Evolutionary conservation across 1,284 basidiomycete species (phyloP), one percentile per base, ranked within the genome.

Genomic region (Pseudozyma flocculosa): DNA sequence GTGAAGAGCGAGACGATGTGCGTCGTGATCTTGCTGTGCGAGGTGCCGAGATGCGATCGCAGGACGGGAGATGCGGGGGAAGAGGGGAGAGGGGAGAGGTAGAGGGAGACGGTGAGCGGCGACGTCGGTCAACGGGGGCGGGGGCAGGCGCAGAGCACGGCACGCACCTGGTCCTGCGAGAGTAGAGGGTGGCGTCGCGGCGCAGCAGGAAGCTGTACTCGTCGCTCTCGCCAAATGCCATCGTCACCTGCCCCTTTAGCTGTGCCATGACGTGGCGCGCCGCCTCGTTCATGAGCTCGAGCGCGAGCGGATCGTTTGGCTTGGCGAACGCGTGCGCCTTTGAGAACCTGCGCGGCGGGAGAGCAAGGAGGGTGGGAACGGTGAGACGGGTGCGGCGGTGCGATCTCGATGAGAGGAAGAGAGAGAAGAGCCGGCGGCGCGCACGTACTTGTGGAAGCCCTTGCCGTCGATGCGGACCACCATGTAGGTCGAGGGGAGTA

Each of bases 161-260:
- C n/a, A 34, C 32, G 15, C 32, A 34, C 32, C 32, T 48, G 41
- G 46, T 48, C 5, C 94, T 84, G 18, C 94, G 85, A 60, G 88
- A 91, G 80, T 93, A 95, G 14, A 97, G 79, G 2, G 83, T 80
- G 1, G 89, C 86, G 0, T 84, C 83, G 64, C 85, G 87, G 48
- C 86, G 85, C 48, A 98, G 84, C 41, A 97, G 83, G 75, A 98
- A 97, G 76, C 91, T 95, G 80, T 86, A 97, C 79, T 98, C 95
- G 79, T 98, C 95, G 38, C 91, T 94, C 81, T 98, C 90, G 1
- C 94, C 94, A 78, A 95, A 98, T 0, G 85, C 94, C 26, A 78
- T 48, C 2, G 68, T 54, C 4, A 69, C 50, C 2, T 78, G 62
- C 4, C 73, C 73, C 43, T 71, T 67, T 13, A 78, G 61, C 22